Evolutionary conservation across 768 basidiomycete genomes (phyloP).

Genomic region (Mycena pura): DNA sequence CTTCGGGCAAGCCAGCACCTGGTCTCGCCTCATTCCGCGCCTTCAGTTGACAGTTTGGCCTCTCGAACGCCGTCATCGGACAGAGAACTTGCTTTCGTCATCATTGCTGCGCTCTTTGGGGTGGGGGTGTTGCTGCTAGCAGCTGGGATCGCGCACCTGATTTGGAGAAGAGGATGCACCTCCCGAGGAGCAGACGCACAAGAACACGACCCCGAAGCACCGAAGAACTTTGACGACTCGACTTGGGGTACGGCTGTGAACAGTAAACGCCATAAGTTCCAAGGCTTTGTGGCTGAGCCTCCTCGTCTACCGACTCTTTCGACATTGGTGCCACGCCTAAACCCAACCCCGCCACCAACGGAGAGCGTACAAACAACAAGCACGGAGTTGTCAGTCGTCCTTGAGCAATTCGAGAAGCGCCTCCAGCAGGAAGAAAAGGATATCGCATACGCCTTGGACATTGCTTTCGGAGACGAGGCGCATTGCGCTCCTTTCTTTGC

Average conservation of each 20-base stretch:
- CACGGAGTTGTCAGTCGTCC: conserved; percentile 14
- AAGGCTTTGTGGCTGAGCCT: not conserved
- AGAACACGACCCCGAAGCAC: conserved; percentile 4
- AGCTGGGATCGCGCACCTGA: conserved; percentile 2
- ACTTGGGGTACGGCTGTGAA: conserved; percentile 17
- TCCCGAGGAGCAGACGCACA: conserved; percentile 4
- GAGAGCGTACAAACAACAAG: conserved; percentile 3
- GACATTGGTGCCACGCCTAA: not conserved
- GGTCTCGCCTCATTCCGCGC: not conserved
- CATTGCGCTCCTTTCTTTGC: conserved; percentile 23
- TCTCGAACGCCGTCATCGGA: conserved; percentile 8
- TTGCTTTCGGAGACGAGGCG: conserved; percentile 22
- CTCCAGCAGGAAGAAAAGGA: conserved; percentile 37
- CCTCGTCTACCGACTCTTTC: not conserved
- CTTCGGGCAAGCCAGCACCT: conserved; percentile 21
- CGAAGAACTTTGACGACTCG: conserved; percentile 20
- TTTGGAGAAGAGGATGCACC: conserved; percentile 9
- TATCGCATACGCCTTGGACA: conserved; percentile 33
- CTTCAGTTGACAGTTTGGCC: not conserved
- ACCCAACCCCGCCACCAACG: not conserved
- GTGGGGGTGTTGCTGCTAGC: conserved; percentile 15
- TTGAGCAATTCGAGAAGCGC: conserved; percentile 30
- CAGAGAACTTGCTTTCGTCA: conserved; percentile 22
- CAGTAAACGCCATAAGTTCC: conserved; percentile 1
- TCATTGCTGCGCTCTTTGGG: conserved; percentile 21